Evolutionary conservation across 208 protist species (phyloP).

Genomic region (Acanthamoeba castellanii): DNA sequence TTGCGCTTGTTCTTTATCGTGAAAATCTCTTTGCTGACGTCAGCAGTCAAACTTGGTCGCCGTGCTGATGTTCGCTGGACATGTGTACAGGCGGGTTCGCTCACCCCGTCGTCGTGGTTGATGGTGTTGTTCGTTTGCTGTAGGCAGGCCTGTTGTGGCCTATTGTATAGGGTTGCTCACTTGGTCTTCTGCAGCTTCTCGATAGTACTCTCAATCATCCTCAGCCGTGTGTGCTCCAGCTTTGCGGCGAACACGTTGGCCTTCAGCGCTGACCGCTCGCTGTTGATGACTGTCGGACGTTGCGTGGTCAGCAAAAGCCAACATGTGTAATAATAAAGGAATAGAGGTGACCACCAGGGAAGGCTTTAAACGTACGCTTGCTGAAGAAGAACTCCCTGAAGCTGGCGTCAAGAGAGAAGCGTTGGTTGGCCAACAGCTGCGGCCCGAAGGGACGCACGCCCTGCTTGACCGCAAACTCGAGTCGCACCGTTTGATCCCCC

Average conservation of each 20-base stretch:
- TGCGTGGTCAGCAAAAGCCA: not conserved
- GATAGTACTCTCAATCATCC: not conserved
- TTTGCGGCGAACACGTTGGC: slow-evolving; percentile 70
- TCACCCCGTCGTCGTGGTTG: no score
- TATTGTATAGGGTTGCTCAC: not conserved
- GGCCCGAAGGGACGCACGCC: slow-evolving; percentile 67
- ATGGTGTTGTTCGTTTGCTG: no score
- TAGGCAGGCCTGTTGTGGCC: not conserved
- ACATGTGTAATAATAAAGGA: not conserved
- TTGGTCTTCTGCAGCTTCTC: slow-evolving; percentile 43
- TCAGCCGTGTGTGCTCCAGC: slow-evolving; percentile 26
- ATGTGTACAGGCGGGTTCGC: no score
- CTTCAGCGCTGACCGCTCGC: slow-evolving; percentile 45
- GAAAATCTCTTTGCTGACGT: no score
- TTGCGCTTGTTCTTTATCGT: no score
- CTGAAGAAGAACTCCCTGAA: slow-evolving; percentile 73
- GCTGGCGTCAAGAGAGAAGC: slow-evolving; percentile 14
- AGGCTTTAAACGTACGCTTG: slow-evolving; percentile 12
- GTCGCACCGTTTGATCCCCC: not conserved
- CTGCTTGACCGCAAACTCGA: slow-evolving; percentile 73
- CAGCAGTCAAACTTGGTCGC: no score
- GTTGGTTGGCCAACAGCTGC: not conserved
- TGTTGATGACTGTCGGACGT: slow-evolving; percentile 37
- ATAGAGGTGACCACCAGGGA: not conserved
- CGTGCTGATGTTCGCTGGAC: no score